Base-by-base conservation (phyloP, 495 filamentous ascomycete species). In the Aspergillus mulundensis region DNA sequence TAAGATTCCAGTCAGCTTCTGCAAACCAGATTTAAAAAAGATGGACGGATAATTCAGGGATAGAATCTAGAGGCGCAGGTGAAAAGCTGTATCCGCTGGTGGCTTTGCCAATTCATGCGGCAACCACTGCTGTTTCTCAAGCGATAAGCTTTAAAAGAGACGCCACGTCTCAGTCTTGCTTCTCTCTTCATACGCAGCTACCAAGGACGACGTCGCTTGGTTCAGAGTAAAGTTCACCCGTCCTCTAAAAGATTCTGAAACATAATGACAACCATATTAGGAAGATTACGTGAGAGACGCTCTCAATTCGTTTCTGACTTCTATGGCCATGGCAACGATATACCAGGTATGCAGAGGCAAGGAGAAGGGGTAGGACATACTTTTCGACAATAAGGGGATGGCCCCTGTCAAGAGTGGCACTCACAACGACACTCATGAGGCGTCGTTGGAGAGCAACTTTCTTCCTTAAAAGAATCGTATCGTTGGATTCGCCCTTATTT, bases 361-460 rank as follows among this genome's bases (percentile, higher is more conserved):
- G 47, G 45, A 54, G 53, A 63, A 60, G 58, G 50, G 58, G 62
- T 46, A 49, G 53, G 15, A 78, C 82, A 69, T 84, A 85, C 81
- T 85, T 81, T 61, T 85, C 78, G 55, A 91, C 66, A 50, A 90
- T 83, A 23, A 78, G 75, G 20, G 77, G 77, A 62, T 90, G 86
- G 15, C 85, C 87, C 63, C 78, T 76, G 24, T 81, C 76, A 50
- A 87, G 53, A 16, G 84, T 79, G 45, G 84, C 71, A 45, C 69
- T 75, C 30, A 87, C 74, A n/a, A 84, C 84, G 25, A 73, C 66
- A 50, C 87, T 77, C 60, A 89, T 74, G 32, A 81, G 74, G 47
- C 79, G 77, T 20, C 84, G 80, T 56, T 85, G 81, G 47, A 76
- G 67, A n/a, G 77, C 71, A 28, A 84, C 83, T 5, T 82, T 67